These are phyloP conservation scores for Pythium insidiosum DNA, from an alignment of 352 stramenopile species.

Conservation along the genomic window DNA sequence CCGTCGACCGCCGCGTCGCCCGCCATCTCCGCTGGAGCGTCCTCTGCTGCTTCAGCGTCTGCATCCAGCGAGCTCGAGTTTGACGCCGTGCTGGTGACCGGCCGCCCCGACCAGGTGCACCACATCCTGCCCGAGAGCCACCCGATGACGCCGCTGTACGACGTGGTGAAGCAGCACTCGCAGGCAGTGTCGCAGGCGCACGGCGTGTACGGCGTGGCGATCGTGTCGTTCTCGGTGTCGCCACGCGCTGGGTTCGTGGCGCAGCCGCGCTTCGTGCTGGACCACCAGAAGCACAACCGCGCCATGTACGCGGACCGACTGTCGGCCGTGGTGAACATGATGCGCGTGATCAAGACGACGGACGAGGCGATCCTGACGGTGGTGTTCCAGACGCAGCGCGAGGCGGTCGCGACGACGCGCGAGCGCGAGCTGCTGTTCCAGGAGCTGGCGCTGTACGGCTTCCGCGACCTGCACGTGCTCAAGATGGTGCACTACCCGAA, in stretches of 20 bases:
- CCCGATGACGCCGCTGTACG: conserved; percentile 4
- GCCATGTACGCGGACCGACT: background rate
- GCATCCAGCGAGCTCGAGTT: too few species aligned
- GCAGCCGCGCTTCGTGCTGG: conserved; percentile 4
- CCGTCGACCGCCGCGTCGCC: too few species aligned
- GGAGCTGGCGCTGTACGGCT: background rate
- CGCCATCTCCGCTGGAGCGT: too few species aligned
- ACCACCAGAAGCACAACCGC: conserved; percentile 2
- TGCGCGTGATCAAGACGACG: conserved; percentile 4
- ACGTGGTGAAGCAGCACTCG: background rate
- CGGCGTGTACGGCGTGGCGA: conserved; percentile 3
- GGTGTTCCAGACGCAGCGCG: conserved; percentile 1
- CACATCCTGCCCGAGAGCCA: conserved; percentile 1
- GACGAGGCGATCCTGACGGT: conserved; percentile 1
- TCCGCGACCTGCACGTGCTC: too few species aligned
- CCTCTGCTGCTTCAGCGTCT: too few species aligned
- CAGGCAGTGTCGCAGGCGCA: background rate
- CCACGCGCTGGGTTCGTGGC: background rate
- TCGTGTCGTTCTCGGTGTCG: background rate
- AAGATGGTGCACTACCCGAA: too few species aligned
- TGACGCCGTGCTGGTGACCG: conserved; percentile 2
- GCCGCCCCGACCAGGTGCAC: conserved; percentile 1
- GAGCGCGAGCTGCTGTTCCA: background rate
- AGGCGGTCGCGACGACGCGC: background rate
- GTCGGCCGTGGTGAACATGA: conserved; percentile 1